Evolutionary conservation across 805 yeast genomes (phyloP), one percentile per base, ranked within the genome.

Genomic region (Sugiyamaella floridensis): DNA sequence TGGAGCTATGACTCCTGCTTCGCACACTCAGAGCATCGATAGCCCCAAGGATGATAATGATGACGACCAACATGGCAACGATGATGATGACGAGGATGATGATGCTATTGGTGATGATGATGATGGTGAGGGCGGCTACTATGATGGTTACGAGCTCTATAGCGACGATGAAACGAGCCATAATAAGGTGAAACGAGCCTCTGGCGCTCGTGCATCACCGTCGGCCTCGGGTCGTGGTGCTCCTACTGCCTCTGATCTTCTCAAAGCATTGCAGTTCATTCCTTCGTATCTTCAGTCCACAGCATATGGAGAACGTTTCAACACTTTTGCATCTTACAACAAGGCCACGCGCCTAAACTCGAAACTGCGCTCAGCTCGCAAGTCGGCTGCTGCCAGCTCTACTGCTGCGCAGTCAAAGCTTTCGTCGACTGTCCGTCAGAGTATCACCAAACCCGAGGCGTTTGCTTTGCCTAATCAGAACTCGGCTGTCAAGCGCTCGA

Each of bases 271-370:
- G 10, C 52, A 52, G n/a, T 48, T 49, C 53, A 48, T 59, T 37
- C 62, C 62, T 16, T 37, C 55, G 10, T 60, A 60, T 47, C 52
- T 60, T 20, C 43, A 46, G 12, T 44, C 40, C 12, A 60, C 63
- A 4, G 59, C 57, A n/a, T 60, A 58, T 47, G 63, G 63, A 37
- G 63, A 60, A 43, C 57, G 61, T 12, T 55, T 48, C 26, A 8
- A 45, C 28, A 19, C 47, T 29, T 53, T 32, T 52, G 37, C 37
- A 32, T 32, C 37, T 32, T 56, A 16, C 61, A 59, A 14, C 58
- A 56, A 47, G 54, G 56, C 18, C 54, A 49, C 49, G 53, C 59
- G 15, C 51, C 59, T 29, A 55, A 59, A 18, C 16, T 50, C 12
- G 55, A 58, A 11, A 58, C 59, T 2, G 50, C 53, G 28, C 37